Evolutionary conservation across 2,329 filamentous ascomycete genomes (phyloP), one percentile per base, ranked within the genome.

Genomic region (Xylaria sp.): DNA sequence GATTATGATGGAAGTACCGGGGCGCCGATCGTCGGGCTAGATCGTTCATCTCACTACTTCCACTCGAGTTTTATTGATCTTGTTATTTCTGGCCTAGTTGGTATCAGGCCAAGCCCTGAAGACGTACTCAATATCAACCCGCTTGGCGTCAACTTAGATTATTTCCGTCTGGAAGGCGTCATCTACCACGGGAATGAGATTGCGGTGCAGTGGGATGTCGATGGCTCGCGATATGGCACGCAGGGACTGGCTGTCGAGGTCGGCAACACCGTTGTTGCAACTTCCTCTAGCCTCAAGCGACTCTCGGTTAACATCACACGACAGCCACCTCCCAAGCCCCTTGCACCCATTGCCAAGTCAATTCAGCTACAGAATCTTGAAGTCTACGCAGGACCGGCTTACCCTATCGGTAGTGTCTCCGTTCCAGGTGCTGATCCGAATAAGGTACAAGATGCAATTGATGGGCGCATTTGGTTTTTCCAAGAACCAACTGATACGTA

Each of bases 401-500:
- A 65, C 54, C 64, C 64, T 3, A 65, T 65, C 4, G 68, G 64
- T 2, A 68, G 68, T 13, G 64, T 64, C 10, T 68, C 68, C 5
- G 68, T 67, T 10, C 8, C 64, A 8, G 44, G 29, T 27, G 60
- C 68, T 1, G 68, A 65, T 27, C 16, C 65, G 16, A 47, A 57
- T 29, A 66, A 69, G 47, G 63, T 69, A n/a, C 67, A 69, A 37
- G 63, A 69, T 44, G 67, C 67, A 13, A 69, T 69, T 12, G 67
- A 69, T n/a, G 67, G 67, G 16, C 67, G 67, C 10, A 63, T 66
- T 18, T 69, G 67, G 67, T 69, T 69, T 42, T 69, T 69, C 63
- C 42, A 47, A 5, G 10, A 54, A n/a, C 67, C 67, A 13, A 66
- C 64, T 13, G 55, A 66, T 10, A 63, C 67, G 2, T 66, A 66